A percentile compares a stretch with the other conserved stretches of the same genome.
These are phyloP conservation scores for Penicillium ochrochloron DNA, from an alignment of 495 filamentous ascomycete species.

Conservation along the genomic window DNA sequence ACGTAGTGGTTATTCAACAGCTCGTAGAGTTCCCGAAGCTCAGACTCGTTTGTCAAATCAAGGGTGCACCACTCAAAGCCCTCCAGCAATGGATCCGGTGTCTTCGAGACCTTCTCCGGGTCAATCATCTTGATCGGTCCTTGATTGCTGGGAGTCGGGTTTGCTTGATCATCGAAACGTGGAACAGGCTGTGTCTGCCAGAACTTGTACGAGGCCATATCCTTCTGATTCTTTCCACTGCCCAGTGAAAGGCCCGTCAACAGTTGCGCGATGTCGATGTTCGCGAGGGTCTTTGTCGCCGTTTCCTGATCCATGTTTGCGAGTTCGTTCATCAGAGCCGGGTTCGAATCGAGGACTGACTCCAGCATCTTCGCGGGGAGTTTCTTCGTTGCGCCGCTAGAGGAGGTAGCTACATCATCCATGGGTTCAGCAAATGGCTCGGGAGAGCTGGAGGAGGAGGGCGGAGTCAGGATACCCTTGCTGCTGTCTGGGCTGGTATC, in stretches of 20 bases:
- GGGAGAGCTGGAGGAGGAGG: conserved; percentile 2
- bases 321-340: conserved; percentile 54
- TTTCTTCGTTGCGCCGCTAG: conserved; percentile 41
- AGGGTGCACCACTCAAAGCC: conserved; percentile 94
- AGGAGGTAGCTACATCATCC: neutral
- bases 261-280: conserved; percentile 75
- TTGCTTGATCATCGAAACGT: conserved; percentile 65
- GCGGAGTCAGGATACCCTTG: conserved; percentile 17
- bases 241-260: conserved; percentile 74
- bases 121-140: conserved; percentile 73
- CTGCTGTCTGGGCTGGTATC: conserved; percentile 4
- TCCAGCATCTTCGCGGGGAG: conserved; percentile 50
- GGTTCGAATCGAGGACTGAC: conserved; percentile 53
- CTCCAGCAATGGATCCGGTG: conserved; percentile 65
- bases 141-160: conserved; percentile 48
- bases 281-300: conserved; percentile 66
- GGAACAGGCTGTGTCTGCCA: conserved; percentile 97
- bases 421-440: conserved; percentile 15
- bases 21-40: conserved; percentile 85
- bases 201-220: conserved; percentile 97
- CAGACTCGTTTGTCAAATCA: conserved; percentile 71
- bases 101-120: conserved; percentile 72
- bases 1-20: conserved; percentile 92
- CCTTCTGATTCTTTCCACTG: conserved; percentile 84
- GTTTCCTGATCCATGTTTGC: conserved; percentile 49